These are phyloP conservation scores for Linnemannia schmuckeri DNA, from an alignment of 192 early-diverging fungal genomes.

Conservation along the genomic window DNA sequence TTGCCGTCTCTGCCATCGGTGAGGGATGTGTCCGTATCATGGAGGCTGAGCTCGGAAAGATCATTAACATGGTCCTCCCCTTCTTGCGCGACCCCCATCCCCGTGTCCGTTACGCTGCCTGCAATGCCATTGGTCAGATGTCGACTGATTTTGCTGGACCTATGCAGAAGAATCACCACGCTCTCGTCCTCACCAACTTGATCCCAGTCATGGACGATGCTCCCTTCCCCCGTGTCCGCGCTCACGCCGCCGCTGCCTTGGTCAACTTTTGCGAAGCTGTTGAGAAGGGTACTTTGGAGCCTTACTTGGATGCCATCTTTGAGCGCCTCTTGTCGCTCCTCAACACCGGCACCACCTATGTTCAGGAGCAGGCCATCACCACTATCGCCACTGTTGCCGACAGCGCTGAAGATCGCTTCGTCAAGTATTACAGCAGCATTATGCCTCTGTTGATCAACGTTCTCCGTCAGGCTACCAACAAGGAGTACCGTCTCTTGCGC, in stretches of 20 bases:
- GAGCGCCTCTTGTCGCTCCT: slow-evolving; percentile 87
- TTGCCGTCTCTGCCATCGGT: slow-evolving; percentile 96
- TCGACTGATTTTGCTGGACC: slow-evolving; percentile 93
- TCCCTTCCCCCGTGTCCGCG: slow-evolving; percentile 88
- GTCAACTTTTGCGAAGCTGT: slow-evolving; percentile 98
- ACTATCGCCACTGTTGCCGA: slow-evolving; percentile 98
- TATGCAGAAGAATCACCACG: slow-evolving; percentile 82
- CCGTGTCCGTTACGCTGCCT: slow-evolving; percentile 96
- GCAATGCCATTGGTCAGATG: slow-evolving; percentile 98
- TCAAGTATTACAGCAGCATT: slow-evolving; percentile 92
- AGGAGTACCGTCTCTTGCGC: slow-evolving; percentile 91
- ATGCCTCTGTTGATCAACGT: slow-evolving; percentile 97
- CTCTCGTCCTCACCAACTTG: slow-evolving; percentile 78
- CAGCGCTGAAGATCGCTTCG: slow-evolving; percentile 91
- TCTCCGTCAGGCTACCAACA: slow-evolving; percentile 83
- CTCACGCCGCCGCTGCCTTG: slow-evolving; percentile 95
- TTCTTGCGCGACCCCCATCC: slow-evolving; percentile 91
- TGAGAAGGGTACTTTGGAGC: slow-evolving; percentile 84
- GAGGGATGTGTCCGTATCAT: slow-evolving; percentile 97
- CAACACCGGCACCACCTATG: slow-evolving; percentile 88
- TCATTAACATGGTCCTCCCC: slow-evolving; percentile 84
- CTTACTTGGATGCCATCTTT: slow-evolving; percentile 93
- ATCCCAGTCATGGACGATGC: slow-evolving; percentile 89
- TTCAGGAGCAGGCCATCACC: slow-evolving; percentile 99
- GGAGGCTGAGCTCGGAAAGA: slow-evolving; percentile 88